Percentiles rank a stretch among this genome's conserved stretches.
Conservation (phyloP, 139 green algal species). For the Nannochloris sp. region DNA sequence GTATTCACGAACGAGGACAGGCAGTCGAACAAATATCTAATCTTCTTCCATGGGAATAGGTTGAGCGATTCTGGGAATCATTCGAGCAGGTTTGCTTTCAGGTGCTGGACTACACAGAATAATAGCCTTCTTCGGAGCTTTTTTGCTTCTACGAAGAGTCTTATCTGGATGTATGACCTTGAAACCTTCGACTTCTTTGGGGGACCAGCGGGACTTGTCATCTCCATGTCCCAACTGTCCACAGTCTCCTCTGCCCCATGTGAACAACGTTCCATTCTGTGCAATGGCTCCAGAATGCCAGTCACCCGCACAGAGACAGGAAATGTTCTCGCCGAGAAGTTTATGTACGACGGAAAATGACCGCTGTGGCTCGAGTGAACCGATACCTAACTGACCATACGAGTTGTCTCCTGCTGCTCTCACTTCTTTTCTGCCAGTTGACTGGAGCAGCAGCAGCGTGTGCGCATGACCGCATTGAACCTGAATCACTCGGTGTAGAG, state of each 20-base stretch:
- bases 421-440: conserved; percentile 35
- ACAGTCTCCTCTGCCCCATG: conserved; percentile 69
- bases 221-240: conserved; percentile 68
- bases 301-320: conserved; percentile 53
- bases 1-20: too few relatives aligned
- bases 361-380: conserved; percentile 24
- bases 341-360: conserved; percentile 37
- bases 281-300: conserved; percentile 53
- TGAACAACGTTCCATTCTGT: conserved; percentile 41
- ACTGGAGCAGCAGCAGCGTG: conserved; percentile 44
- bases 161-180: conserved; percentile 60
- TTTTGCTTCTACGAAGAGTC: conserved; percentile 53
- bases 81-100: neutral
- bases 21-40: too few relatives aligned
- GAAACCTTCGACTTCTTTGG: conserved; percentile 35
- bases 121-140: conserved; percentile 13
- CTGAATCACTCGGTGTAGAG: conserved; percentile 36
- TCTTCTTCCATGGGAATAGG: neutral
- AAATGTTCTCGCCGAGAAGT: conserved; percentile 21
- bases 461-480: conserved; percentile 48
- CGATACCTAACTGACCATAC: conserved; percentile 69
- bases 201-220: conserved; percentile 35
- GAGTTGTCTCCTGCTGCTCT: conserved; percentile 47
- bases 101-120: conserved; percentile 10
- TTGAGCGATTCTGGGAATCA: neutral